Percentiles rank a stretch among this genome's conserved stretches.
These are phyloP conservation scores for Wickerhamiella cacticola DNA, from an alignment of 805 yeast species.

Conservation along the genomic window DNA sequence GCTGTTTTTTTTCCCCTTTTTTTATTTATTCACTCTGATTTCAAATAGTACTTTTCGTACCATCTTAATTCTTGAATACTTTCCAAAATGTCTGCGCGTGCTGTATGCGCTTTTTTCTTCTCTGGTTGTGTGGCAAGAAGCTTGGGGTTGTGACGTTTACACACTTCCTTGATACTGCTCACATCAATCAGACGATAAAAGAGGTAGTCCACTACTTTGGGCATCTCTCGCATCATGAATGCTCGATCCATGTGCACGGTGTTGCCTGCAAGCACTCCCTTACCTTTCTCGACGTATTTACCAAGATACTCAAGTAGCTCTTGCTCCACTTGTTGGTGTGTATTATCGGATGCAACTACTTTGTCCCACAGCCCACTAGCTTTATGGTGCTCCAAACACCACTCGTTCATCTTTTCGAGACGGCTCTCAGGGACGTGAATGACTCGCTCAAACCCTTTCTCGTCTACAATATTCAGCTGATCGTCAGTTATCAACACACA, in stretches of 20 bases:
- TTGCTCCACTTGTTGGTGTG: slow-evolving; percentile 47
- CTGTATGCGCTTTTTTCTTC: slow-evolving; percentile 70
- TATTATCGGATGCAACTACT: slow-evolving; percentile 44
- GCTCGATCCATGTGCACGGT: slow-evolving; percentile 83
- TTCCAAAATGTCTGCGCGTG: slow-evolving; percentile 76
- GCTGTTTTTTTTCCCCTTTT: background rate
- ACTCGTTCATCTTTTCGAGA: slow-evolving; percentile 67
- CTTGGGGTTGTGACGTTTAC: slow-evolving; percentile 60
- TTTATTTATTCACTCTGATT: slow-evolving; percentile 7
- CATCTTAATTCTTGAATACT: slow-evolving; percentile 74
- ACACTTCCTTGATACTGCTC: slow-evolving; percentile 70
- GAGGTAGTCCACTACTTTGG: slow-evolving; percentile 43
- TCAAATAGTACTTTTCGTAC: slow-evolving; percentile 53
- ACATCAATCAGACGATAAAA: slow-evolving; percentile 84
- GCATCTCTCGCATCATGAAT: slow-evolving; percentile 76
- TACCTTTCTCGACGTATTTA: slow-evolving; percentile 36
- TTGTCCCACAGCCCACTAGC: slow-evolving; percentile 60
- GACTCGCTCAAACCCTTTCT: slow-evolving; percentile 65
- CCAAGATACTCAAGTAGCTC: slow-evolving; percentile 54
- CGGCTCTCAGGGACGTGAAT: slow-evolving; percentile 51
- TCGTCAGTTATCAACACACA: slow-evolving; percentile 87
- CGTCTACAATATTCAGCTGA: slow-evolving; percentile 54
- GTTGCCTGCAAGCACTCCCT: slow-evolving; percentile 80
- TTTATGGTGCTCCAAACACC: slow-evolving; percentile 82
- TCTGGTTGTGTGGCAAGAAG: slow-evolving; percentile 46